These are phyloP conservation scores for Chaetomiaceae sp. DNA, from an alignment of 2,329 filamentous ascomycete genomes.

Conservation along the genomic window DNA sequence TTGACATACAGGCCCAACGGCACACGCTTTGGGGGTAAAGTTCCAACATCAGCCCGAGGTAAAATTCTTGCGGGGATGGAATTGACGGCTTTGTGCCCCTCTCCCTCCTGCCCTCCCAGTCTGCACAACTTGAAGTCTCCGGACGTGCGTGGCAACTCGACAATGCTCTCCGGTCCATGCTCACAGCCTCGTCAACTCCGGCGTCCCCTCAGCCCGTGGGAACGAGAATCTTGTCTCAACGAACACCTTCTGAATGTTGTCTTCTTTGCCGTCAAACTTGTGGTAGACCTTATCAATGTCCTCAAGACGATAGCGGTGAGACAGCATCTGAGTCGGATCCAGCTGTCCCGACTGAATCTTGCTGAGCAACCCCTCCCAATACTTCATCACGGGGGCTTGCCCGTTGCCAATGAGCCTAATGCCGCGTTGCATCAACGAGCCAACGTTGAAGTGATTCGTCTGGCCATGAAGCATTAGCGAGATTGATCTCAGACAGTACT, in stretches of 20 bases:
- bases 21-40: no score
- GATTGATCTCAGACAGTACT: neutral
- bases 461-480: constrained; percentile 23
- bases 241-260: constrained; percentile 77
- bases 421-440: constrained; percentile 80
- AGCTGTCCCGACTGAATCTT: constrained; percentile 62
- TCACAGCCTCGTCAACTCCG: constrained; percentile 36
- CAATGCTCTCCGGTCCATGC: constrained; percentile 19
- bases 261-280: constrained; percentile 55
- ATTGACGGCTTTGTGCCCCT: no score
- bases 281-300: constrained; percentile 63
- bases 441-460: constrained; percentile 79
- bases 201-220: constrained; percentile 38
- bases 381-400: constrained; percentile 69
- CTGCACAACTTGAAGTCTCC: no score
- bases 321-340: constrained; percentile 73
- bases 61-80: no score
- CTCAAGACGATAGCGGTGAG: constrained; percentile 68
- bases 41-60: no score
- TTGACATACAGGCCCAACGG: no score
- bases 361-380: constrained; percentile 72
- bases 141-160: no score
- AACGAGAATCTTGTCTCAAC: constrained; percentile 53
- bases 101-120: no score
- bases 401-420: constrained; percentile 67